A percentile compares a stretch with the other conserved stretches of the same genome.
phyloP scores from a whole-genome alignment of 148 eudicot genomes.

The Rhododendron simsii region DNA sequence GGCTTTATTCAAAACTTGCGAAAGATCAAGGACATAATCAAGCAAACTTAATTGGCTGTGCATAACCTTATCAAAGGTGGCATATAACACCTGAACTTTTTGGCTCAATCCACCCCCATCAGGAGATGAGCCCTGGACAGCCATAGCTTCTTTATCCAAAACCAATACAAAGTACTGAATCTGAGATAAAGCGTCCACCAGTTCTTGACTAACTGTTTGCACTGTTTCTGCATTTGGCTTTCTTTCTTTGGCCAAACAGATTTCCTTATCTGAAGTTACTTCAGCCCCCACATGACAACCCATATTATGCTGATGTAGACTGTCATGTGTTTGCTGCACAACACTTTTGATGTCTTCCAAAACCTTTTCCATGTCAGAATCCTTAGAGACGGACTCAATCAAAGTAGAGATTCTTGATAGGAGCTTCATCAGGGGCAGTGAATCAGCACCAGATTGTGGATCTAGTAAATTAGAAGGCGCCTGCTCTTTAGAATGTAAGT shows the following conservation, averaged over 20 bases:
- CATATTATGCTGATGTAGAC: slow-evolving; percentile 29
- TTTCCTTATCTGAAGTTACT: slow-evolving; percentile 33
- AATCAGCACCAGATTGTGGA: slow-evolving; percentile 26
- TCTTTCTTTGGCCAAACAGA: slow-evolving; percentile 29
- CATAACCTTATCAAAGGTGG: slow-evolving; percentile 44
- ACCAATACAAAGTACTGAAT: slow-evolving; percentile 50
- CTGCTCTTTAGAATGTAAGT: slow-evolving; percentile 22
- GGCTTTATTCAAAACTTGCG: slow-evolving; percentile 57
- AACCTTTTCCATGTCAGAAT: slow-evolving; percentile 45
- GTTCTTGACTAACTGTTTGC: slow-evolving; percentile 29
- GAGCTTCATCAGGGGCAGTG: slow-evolving; percentile 37
- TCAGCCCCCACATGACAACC: slow-evolving; percentile 30
- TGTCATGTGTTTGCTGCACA: slow-evolving; percentile 46
- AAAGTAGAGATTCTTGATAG: slow-evolving; percentile 53
- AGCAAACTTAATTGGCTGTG: slow-evolving; percentile 33
- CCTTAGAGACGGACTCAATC: slow-evolving; percentile 52
- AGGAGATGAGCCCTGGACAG: slow-evolving; percentile 36
- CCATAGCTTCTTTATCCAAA: slow-evolving; percentile 62
- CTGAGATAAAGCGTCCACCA: slow-evolving; percentile 50
- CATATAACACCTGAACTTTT: slow-evolving; percentile 49
- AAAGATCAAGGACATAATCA: slow-evolving; percentile 66
- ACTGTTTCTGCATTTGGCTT: slow-evolving; percentile 15
- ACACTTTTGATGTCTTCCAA: slow-evolving; percentile 51
- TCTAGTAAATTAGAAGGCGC: slow-evolving; percentile 12
- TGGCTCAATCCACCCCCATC: slow-evolving; percentile 40